phyloP scores from a whole-genome alignment of 805 yeast species.

The Teunomyces tritomae region DNA sequence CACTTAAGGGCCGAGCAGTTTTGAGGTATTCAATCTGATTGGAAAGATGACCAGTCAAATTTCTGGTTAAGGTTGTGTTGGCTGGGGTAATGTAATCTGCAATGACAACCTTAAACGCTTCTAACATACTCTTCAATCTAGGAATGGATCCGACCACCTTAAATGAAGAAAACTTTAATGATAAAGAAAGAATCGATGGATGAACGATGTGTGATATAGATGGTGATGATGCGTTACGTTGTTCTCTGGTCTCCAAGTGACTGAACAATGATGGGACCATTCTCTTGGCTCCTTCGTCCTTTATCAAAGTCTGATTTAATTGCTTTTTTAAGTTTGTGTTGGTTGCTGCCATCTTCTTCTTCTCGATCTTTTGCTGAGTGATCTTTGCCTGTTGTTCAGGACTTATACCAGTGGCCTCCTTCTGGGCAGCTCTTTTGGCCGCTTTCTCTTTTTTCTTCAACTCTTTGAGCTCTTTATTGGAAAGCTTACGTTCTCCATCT shows the following conservation, averaged over 20 bases:
- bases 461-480: constrained; percentile 84
- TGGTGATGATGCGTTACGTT: constrained; percentile 57
- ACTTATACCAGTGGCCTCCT: constrained; percentile 61
- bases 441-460: constrained; percentile 86
- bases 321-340: constrained; percentile 54
- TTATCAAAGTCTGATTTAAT: constrained; percentile 48
- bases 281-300: constrained; percentile 33
- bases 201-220: constrained; percentile 71
- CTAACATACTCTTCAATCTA: constrained; percentile 80
- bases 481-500: constrained; percentile 25
- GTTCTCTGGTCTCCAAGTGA: constrained; percentile 78
- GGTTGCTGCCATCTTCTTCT: constrained; percentile 42
- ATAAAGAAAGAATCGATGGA: constrained; percentile 75
- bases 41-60: constrained; percentile 81
- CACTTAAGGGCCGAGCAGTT: constrained; percentile 85
- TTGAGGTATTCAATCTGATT: constrained; percentile 92
- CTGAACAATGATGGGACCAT: constrained; percentile 68
- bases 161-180: constrained; percentile 79
- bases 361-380: constrained; percentile 43
- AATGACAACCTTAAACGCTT: constrained; percentile 78
- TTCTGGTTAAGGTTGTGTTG: constrained; percentile 81
- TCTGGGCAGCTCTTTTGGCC: constrained; percentile 87
- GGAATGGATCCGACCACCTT: constrained; percentile 87
- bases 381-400: constrained; percentile 42
- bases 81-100: constrained; percentile 79